Percentiles rank a stretch among this genome's conserved stretches.
These are phyloP conservation scores for Citrus medica DNA, from an alignment of 345 rosid genomes.

Conservation along the genomic window DNA sequence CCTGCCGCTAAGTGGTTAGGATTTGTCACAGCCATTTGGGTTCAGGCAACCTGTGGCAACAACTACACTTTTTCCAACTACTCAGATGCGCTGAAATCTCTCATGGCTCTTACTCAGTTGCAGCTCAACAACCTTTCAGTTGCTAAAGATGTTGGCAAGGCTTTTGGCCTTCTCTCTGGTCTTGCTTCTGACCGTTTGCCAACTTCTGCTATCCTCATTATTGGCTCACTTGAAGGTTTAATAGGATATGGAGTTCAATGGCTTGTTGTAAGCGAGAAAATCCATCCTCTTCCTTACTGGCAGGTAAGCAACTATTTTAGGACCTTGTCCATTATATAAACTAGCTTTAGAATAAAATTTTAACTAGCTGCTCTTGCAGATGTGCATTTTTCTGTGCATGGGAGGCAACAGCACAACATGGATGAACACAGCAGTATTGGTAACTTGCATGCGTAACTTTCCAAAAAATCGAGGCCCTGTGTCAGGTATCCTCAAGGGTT, in stretches of 20 bases:
- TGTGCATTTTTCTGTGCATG: slow-evolving; percentile 80
- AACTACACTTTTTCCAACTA: slow-evolving; percentile 91
- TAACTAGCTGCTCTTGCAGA: slow-evolving; percentile 8
- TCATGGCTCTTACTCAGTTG: slow-evolving; percentile 84
- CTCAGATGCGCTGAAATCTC: slow-evolving; percentile 75
- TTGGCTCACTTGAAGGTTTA: slow-evolving; percentile 78
- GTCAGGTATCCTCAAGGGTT: slow-evolving; percentile 88
- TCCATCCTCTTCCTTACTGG: slow-evolving; percentile 80
- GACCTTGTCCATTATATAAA: background rate
- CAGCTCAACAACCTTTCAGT: slow-evolving; percentile 80
- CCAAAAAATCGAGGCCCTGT: slow-evolving; percentile 83
- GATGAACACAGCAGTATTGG: slow-evolving; percentile 95
- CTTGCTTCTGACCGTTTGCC: slow-evolving; percentile 77
- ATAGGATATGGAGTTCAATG: slow-evolving; percentile 88
- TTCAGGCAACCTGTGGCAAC: slow-evolving; percentile 86
- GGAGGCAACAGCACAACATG: slow-evolving; percentile 98
- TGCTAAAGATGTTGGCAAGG: slow-evolving; percentile 92
- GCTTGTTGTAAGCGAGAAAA: slow-evolving; percentile 73
- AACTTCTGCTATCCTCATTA: slow-evolving; percentile 60
- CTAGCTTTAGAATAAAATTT: background rate
- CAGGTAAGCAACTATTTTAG: slow-evolving; percentile 15
- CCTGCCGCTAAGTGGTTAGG: slow-evolving; percentile 76
- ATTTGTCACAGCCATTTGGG: slow-evolving; percentile 96
- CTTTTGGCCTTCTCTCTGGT: slow-evolving; percentile 91
- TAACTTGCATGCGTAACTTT: slow-evolving; percentile 88